Conservation (phyloP, 169 alveolate species). For the Plasmodium yoelii region DNA sequence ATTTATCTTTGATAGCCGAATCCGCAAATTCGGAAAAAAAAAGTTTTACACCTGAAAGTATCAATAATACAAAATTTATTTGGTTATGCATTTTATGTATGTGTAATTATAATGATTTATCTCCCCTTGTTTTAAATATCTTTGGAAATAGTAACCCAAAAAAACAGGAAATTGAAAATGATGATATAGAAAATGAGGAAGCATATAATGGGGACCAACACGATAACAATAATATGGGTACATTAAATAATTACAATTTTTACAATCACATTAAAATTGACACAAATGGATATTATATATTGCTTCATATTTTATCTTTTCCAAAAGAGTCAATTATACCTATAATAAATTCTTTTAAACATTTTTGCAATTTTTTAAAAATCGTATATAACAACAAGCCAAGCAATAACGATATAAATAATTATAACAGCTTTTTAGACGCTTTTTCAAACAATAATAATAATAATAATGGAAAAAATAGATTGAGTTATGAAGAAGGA, state of each 20-base stretch:
- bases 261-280: slow-evolving; percentile 56
- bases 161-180: not conserved
- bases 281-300: slow-evolving; percentile 46
- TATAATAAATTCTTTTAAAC: slow-evolving; percentile 38
- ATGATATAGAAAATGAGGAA: not conserved
- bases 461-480: not conserved
- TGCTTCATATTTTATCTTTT: slow-evolving; percentile 36
- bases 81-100: slow-evolving; percentile 72
- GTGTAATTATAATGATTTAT: slow-evolving; percentile 44
- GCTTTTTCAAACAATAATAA: slow-evolving; percentile 10
- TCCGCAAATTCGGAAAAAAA: not conserved
- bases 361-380: slow-evolving; percentile 59
- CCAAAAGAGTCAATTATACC: slow-evolving; percentile 53
- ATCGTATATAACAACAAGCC: slow-evolving; percentile 38
- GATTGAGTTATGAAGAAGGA: not conserved
- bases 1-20: not conserved
- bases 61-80: slow-evolving; percentile 6
- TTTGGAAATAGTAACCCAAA: not conserved
- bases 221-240: not conserved
- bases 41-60: not conserved
- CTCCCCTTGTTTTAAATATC: slow-evolving; percentile 1
- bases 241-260: slow-evolving; percentile 69
- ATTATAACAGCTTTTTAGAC: slow-evolving; percentile 12
- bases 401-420: slow-evolving; percentile 29
- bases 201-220: not conserved